Evolutionary conservation across 208 protist species (phyloP).

Genomic region (Leishmania aethiopica): DNA sequence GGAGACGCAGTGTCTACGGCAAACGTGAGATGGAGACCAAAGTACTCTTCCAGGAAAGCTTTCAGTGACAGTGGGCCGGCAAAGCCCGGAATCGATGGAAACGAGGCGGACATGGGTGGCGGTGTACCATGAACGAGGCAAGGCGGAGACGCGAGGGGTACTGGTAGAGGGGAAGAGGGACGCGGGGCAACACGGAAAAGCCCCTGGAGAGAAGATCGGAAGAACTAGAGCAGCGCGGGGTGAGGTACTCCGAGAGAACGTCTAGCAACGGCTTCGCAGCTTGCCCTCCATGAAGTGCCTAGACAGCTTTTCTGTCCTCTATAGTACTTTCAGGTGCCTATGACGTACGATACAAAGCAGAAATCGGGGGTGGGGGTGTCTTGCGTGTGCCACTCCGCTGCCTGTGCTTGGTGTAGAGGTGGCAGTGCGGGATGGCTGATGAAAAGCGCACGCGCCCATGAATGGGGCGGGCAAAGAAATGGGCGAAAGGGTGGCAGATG

Average conservation of each 20-base stretch:
- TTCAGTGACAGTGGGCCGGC: conserved; percentile 54
- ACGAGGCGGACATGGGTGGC: conserved; percentile 37
- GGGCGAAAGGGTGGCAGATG: neutral
- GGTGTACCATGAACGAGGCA: neutral
- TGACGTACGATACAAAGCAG: neutral
- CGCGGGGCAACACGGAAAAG: neutral
- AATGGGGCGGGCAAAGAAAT: neutral
- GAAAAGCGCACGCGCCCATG: neutral
- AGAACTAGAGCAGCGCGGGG: neutral
- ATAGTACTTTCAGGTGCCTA: neutral
- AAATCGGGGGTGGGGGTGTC: neutral
- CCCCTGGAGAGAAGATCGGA: neutral
- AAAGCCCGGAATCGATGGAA: conserved; percentile 53
- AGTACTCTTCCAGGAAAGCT: conserved; percentile 49
- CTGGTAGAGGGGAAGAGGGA: neutral
- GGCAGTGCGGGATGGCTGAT: neutral
- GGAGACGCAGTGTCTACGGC: neutral
- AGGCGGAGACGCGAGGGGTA: neutral
- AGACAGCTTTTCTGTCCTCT: neutral
- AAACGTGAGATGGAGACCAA: conserved; percentile 43
- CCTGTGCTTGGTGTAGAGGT: neutral
- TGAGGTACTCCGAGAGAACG: neutral
- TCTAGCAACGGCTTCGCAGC: neutral
- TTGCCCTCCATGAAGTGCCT: neutral
- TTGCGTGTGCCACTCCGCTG: neutral